Evolutionary conservation across 345 rosid species (phyloP).

Genomic region (Moricandia arvensis): DNA sequence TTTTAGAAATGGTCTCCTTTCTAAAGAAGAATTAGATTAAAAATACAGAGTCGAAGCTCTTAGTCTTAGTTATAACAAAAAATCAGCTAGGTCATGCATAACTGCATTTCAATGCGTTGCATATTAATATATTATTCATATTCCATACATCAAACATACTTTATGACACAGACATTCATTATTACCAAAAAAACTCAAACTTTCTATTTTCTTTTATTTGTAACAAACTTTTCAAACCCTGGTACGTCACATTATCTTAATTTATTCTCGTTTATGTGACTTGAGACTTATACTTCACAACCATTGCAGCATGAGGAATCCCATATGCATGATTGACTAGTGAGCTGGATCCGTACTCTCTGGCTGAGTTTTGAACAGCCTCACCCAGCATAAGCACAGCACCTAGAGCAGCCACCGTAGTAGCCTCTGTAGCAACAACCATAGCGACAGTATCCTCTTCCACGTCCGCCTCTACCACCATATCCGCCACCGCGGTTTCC

Average conservation of each 20-base stretch:
- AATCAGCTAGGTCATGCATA: background rate
- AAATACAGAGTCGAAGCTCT: too few species aligned
- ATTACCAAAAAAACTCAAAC: conserved; percentile 2
- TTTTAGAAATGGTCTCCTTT: too few species aligned
- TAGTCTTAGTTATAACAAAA: too few species aligned
- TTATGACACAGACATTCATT: background rate
- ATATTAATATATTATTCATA: background rate
- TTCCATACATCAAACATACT: background rate
- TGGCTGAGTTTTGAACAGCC: conserved; percentile 9
- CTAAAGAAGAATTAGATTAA: too few species aligned
- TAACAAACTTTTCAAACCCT: background rate
- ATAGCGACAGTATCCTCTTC: conserved; percentile 14
- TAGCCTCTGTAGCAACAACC: conserved; percentile 27
- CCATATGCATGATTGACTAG: conserved; percentile 1
- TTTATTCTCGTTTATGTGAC: background rate
- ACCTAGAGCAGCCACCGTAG: conserved; percentile 12
- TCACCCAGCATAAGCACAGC: conserved; percentile 26
- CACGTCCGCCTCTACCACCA: conserved; percentile 9
- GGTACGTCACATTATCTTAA: background rate
- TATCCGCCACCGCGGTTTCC: conserved; percentile 1
- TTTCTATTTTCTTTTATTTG: background rate
- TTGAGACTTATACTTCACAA: conserved; percentile 1
- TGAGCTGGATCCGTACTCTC: conserved; percentile 16
- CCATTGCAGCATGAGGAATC: background rate
- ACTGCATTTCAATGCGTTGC: background rate